Evolutionary conservation across 169 alveolate species (phyloP).

Genomic region (Blepharisma undulans): DNA sequence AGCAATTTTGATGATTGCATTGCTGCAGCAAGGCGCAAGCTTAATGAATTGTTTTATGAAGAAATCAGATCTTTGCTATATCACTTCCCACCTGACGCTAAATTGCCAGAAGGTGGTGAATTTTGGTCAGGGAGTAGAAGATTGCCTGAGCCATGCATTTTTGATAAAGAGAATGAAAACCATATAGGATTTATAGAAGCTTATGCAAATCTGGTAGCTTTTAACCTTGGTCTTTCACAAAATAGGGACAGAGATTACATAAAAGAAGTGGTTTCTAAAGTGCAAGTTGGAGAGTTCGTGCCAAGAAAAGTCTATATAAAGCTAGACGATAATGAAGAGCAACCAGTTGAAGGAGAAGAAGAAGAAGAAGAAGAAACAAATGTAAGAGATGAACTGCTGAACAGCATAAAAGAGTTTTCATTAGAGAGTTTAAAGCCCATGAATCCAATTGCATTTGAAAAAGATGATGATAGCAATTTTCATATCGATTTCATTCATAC

Average conservation of each 20-base stretch:
- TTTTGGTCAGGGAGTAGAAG: slow-evolving; percentile 99
- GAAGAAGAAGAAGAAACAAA: background rate
- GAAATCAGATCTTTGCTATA: slow-evolving; percentile 91
- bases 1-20: slow-evolving; percentile 69
- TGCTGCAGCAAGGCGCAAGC: slow-evolving; percentile 81
- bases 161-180: slow-evolving; percentile 85
- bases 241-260: slow-evolving; percentile 55
- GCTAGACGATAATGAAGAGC: background rate
- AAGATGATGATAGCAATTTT: slow-evolving; percentile 95
- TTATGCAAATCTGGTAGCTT: slow-evolving; percentile 91
- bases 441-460: background rate
- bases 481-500: slow-evolving; percentile 97
- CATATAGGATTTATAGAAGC: slow-evolving; percentile 89
- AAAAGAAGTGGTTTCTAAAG: slow-evolving; percentile 51
- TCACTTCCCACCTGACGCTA: slow-evolving; percentile 94
- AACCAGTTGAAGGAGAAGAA: too few species aligned
- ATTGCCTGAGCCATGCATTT: slow-evolving; percentile 93
- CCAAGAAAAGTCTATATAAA: slow-evolving; percentile 71
- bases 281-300: slow-evolving; percentile 63
- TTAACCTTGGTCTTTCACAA: slow-evolving; percentile 72
- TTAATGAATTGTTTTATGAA: slow-evolving; percentile 87
- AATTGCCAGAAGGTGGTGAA: slow-evolving; percentile 90
- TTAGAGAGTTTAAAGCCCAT: background rate
- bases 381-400: background rate
- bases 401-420: slow-evolving; percentile 64